A percentile compares a stretch with the other conserved stretches of the same genome.
Evolutionary conservation across 2,329 filamentous ascomycete species (phyloP).

Genomic region (Aspergillus cejpii): DNA sequence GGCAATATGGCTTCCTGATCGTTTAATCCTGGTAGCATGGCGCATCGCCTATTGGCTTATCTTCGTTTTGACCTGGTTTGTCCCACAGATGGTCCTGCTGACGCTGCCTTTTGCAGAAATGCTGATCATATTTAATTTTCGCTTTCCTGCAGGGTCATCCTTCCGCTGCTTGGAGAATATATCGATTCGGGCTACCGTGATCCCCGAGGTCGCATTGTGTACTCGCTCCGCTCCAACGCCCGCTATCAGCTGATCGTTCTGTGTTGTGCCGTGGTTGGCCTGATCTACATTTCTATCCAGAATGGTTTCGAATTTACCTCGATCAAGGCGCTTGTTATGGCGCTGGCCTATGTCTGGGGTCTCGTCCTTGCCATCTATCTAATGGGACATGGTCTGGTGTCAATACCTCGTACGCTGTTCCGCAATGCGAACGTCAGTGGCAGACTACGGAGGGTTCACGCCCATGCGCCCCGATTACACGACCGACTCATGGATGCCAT

Average conservation of each 20-base stretch:
- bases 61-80: conserved; percentile 85
- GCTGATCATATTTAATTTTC: conserved; percentile 6
- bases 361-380: conserved; percentile 87
- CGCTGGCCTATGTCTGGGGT: conserved; percentile 89
- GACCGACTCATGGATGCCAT: conserved; percentile 84
- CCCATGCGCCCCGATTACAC: conserved; percentile 70
- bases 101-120: background rate
- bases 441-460: conserved; percentile 67
- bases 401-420: conserved; percentile 75
- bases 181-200: conserved; percentile 90
- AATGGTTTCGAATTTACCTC: conserved; percentile 66
- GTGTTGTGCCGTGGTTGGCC: conserved; percentile 60
- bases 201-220: conserved; percentile 68
- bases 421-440: conserved; percentile 70
- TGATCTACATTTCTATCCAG: conserved; percentile 75
- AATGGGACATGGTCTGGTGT: conserved; percentile 94
- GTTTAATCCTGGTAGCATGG: conserved; percentile 79
- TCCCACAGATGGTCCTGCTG: conserved; percentile 1
- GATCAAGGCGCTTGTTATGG: conserved; percentile 83
- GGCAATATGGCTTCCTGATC: conserved; percentile 80
- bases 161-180: conserved; percentile 90
- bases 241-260: conserved; percentile 81
- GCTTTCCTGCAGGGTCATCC: conserved; percentile 62
- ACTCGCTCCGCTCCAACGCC: conserved; percentile 80
- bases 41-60: conserved; percentile 96